Evolutionary conservation across 139 green algal genomes (phyloP), one percentile per base, ranked within the genome.

Genomic region (Zygnema cylindricum): DNA sequence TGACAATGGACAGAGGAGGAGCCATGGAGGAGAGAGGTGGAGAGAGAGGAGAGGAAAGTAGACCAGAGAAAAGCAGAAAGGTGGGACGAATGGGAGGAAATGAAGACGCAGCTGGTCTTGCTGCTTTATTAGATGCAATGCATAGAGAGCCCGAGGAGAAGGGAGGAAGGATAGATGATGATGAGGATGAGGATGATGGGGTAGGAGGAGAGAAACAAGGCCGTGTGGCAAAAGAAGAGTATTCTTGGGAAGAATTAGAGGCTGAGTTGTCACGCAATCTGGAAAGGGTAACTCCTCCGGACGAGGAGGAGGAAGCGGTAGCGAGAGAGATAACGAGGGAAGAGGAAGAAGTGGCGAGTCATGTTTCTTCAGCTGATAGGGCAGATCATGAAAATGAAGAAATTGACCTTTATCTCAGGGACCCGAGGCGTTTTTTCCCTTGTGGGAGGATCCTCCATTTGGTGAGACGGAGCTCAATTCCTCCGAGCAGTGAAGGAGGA

Each of bases 381-480:
- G 30, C 40, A 38, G 55, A 55, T 38, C 36, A 36, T 23, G 84
- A 36, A 1, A 49, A 25, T 40, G 76, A 88, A 63, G 84, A 89
- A 36, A 23, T 42, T 25, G 41, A 88, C 42, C 38, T 42, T 1
- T 55, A 57, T 25, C 36, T 89, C 41, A 55, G 38, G 76, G 76
- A 86, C 73, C 84, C 73, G 1, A 75, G 84, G 49, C 84, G 84
- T 1, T 89, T 76, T 30, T 89, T 88, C 49, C 84, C 84, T 1
- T 85, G 73, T 39, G 84, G 84, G 33, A 55, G 84, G n/a, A 88
- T 87, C 25, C 49, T 89, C 23, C 84, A 89, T 23, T 36, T 88
- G 77, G n/a, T 88, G 32, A 1, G 63, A 30, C 79, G 57, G 7
- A 16, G 23, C 33, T 38, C n/a, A 2, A 69, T 36, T 32, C 39